These are phyloP conservation scores for Melastoma malabathricum DNA, from an alignment of 345 rosid genomes.

Conservation along the genomic window DNA sequence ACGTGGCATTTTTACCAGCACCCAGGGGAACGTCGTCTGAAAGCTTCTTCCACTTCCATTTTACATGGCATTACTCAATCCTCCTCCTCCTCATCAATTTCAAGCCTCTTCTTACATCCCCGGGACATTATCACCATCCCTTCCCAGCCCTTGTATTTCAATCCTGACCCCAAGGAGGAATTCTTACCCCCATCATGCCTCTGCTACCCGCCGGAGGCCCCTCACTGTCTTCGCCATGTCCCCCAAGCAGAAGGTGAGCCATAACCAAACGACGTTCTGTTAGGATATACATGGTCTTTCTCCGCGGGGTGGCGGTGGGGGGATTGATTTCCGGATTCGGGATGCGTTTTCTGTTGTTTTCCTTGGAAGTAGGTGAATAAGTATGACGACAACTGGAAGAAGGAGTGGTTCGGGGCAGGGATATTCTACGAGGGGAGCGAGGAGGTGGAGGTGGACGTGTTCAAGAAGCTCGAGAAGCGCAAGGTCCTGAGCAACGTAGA, in stretches of 20 bases:
- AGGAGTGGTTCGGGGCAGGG: conserved; percentile 89
- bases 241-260: conserved; percentile 66
- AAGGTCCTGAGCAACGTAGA: conserved; percentile 86
- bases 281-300: not conserved
- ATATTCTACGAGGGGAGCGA: conserved; percentile 80
- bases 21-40: too few relatives aligned
- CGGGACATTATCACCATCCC: too few relatives aligned
- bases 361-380: conserved; percentile 47
- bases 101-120: too few relatives aligned
- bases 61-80: too few relatives aligned
- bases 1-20: too few relatives aligned
- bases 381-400: conserved; percentile 55
- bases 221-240: conserved; percentile 66
- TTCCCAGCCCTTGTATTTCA: too few relatives aligned
- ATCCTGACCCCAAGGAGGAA: too few relatives aligned
- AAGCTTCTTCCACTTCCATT: too few relatives aligned
- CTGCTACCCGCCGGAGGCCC: conserved; percentile 18
- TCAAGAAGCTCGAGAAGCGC: conserved; percentile 78
- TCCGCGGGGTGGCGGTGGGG: not conserved
- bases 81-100: too few relatives aligned
- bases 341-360: not conserved
- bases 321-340: not conserved
- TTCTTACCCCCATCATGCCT: conserved; percentile 7
- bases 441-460: conserved; percentile 69
- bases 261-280: not conserved